Evolutionary conservation across 441 rosid genomes (phyloP), one percentile per base, ranked within the genome.

Genomic region (Euphorbia schlechtendalii): DNA sequence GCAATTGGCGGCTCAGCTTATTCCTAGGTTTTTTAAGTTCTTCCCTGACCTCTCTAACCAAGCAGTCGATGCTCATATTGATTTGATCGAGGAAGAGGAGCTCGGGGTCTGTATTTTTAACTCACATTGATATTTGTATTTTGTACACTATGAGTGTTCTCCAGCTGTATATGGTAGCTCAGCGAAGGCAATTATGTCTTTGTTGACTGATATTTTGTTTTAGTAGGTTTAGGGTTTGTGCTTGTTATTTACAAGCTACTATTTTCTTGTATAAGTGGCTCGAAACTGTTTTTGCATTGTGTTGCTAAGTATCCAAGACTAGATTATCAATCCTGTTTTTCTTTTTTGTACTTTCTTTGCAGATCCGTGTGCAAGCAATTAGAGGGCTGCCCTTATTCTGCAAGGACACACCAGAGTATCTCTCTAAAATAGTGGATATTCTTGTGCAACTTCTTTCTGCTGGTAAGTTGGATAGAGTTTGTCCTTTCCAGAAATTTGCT

Each of bases 1-100:
- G 75, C 99, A 94, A 69, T 83, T 94, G 80, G 96, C 96, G 0
- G 96, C 98, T 20, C 99, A 91, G 90, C 87, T 94, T n/a, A 94
- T 94, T 68, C 99, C 99, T 14, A 83, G 99, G 66, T 94, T 87
- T 84, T 91, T 91, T 82, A 91, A 89, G 83, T 94, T 83, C 82
- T 94, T 94, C 76, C 99, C 99, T 34, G 77, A 75, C 73, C 86
- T 91, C 25, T 77, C 86, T 40, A 74, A 65, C 49, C 82, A 78
- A 15, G 99, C 98, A 1, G 78, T 91, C 1, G 74, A 94, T 68
- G 83, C 90, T 2, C 99, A 83, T 79, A 71, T 91, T 57, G 98
- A 94, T 79, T 86, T 88, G 67, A 79, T 94, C 36, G 99, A 94
- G 76, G 90, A 86, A 74, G 99, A 90, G 65, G 94, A 91, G 69